phyloP scores from a whole-genome alignment of 352 stramenopile genomes.

The Lagenidium sp. region DNA sequence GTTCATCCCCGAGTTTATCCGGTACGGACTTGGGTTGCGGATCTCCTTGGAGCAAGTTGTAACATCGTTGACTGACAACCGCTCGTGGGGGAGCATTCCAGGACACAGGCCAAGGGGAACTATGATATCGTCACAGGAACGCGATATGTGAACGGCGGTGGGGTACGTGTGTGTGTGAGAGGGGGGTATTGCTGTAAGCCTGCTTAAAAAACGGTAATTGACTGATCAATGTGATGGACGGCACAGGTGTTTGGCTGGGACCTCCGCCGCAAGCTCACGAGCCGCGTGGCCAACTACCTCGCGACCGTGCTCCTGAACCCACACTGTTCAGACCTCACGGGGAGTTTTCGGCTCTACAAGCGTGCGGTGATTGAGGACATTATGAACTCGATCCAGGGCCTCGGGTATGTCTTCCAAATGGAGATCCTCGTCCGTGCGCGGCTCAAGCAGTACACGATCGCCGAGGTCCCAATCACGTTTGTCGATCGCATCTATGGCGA shows the following conservation, averaged over 20 bases:
- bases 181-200: too few relatives aligned
- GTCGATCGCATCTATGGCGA: slow-evolving; percentile 98
- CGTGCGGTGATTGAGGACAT: slow-evolving; percentile 92
- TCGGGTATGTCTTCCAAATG: slow-evolving; percentile 99
- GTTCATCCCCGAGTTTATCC: slow-evolving; percentile 93
- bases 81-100: too few relatives aligned
- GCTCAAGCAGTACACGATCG: slow-evolving; percentile 87
- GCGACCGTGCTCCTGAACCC: slow-evolving; percentile 95
- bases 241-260: slow-evolving; percentile 94
- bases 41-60: too few relatives aligned
- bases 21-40: too few relatives aligned
- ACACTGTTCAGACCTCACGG: slow-evolving; percentile 94
- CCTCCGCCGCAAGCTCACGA: slow-evolving; percentile 94
- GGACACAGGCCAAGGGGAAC: slow-evolving; percentile 60
- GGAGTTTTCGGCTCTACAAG: slow-evolving; percentile 97
- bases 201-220: not conserved
- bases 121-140: slow-evolving; percentile 96
- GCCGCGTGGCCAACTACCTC: slow-evolving; percentile 96
- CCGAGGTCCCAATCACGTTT: slow-evolving; percentile 97
- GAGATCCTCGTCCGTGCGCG: slow-evolving; percentile 96
- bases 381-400: slow-evolving; percentile 81
- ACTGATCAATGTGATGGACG: not conserved
- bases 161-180: slow-evolving; percentile 47
- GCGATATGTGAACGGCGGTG: slow-evolving; percentile 89
- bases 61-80: too few relatives aligned